Percentiles rank a stretch among this genome's conserved stretches.
Evolutionary conservation across 2,329 filamentous ascomycete genomes (phyloP).

Genomic region (Didymella glomerata): DNA sequence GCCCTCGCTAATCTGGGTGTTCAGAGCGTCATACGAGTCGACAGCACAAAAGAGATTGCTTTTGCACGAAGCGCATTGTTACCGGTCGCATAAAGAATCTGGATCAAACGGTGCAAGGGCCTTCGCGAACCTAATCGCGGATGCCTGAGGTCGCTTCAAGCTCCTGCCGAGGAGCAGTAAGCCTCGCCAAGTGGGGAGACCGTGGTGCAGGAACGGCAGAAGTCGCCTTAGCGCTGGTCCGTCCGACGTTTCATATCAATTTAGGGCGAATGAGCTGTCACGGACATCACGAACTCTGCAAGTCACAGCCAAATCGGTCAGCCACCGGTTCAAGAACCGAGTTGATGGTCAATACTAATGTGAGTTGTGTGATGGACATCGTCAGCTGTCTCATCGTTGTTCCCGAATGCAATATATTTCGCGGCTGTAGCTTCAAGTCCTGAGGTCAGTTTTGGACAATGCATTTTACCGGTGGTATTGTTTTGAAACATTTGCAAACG

Average conservation of each 20-base stretch:
- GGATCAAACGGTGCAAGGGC: not conserved
- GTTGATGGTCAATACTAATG: not conserved
- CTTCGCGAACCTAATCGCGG: not conserved
- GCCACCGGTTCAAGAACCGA: slow-evolving; percentile 1
- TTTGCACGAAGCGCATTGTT: not conserved
- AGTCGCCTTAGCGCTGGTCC: not conserved
- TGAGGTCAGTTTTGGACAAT: not conserved
- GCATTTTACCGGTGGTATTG: slow-evolving; percentile 12
- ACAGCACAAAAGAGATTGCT: not conserved
- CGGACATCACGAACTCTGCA: not conserved
- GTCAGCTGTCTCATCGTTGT: not conserved
- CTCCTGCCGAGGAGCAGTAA: slow-evolving; percentile 10
- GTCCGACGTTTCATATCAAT: slow-evolving; percentile 1
- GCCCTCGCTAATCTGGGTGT: not conserved
- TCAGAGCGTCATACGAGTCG: not conserved
- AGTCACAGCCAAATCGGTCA: not conserved
- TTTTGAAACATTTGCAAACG: slow-evolving; percentile 5
- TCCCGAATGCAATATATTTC: not conserved
- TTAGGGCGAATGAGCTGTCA: not conserved
- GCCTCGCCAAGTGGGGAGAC: slow-evolving; percentile 12
- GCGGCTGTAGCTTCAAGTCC: not conserved
- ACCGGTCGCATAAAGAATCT: not conserved
- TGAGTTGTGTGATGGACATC: not conserved
- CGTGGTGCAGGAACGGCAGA: slow-evolving; percentile 12
- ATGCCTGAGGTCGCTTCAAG: slow-evolving; percentile 5